Evolutionary conservation across 371 early-diverging fungal genomes (phyloP).

Genomic region (Batkoa obscura): DNA sequence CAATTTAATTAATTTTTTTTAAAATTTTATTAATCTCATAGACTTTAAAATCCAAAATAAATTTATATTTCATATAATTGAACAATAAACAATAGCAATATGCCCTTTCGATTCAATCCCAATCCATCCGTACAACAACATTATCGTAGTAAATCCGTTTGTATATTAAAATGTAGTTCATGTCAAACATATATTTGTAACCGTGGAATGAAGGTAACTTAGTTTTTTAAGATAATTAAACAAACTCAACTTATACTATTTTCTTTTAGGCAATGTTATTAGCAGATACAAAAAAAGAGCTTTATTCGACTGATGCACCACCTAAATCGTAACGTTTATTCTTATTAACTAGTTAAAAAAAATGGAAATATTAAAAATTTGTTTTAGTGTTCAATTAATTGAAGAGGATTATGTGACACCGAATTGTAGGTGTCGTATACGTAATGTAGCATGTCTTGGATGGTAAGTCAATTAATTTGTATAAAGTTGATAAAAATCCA

Average conservation of each 20-base stretch:
- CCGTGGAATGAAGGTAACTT: constrained; percentile 46
- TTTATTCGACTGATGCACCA: constrained; percentile 74
- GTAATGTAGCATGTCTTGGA: constrained; percentile 83
- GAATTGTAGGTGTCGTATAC: constrained; percentile 79
- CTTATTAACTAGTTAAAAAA: background rate
- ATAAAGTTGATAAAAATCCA: background rate
- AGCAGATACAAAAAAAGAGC: constrained; percentile 71
- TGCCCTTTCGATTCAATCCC: background rate
- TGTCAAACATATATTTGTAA: constrained; percentile 41
- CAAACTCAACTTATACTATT: background rate
- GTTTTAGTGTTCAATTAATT: constrained; percentile 58
- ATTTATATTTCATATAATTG: no score
- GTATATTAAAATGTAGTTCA: constrained; percentile 28
- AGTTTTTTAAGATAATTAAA: background rate
- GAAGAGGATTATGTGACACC: constrained; percentile 79
- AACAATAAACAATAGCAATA: no score
- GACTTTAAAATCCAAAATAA: no score
- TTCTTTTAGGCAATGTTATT: constrained; percentile 45
- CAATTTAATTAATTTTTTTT: no score
- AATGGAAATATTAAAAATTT: background rate
- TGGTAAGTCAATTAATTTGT: no score
- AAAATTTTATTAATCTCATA: no score
- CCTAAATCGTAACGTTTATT: constrained; percentile 38
- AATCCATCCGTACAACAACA: constrained; percentile 7
- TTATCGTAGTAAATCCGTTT: constrained; percentile 36